Percentiles rank a stretch among this genome's conserved stretches.
Conservation (phyloP, 1,284 basidiomycete species). For the Papiliotrema nemorosa region DNA sequence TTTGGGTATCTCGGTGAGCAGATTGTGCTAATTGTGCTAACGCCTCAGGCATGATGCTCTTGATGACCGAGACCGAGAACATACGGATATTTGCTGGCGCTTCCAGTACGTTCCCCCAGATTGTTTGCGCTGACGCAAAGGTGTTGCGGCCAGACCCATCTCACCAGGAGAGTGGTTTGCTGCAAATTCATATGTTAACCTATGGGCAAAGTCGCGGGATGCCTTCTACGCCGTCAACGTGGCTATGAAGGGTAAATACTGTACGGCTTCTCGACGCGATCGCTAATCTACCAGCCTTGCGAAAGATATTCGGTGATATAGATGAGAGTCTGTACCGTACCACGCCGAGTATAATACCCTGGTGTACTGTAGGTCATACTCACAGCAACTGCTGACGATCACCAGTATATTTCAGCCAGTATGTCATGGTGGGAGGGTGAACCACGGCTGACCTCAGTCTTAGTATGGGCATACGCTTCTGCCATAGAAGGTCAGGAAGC, state of each 20-base stretch:
- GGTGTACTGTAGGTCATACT: constrained; percentile 11
- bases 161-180: constrained; percentile 24
- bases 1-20: constrained; percentile 21
- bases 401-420: constrained; percentile 16
- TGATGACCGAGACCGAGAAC: constrained; percentile 23
- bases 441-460: constrained; percentile 10
- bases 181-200: constrained; percentile 18
- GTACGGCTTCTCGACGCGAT: neutral
- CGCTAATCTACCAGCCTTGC: constrained; percentile 8
- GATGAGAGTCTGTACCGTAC: constrained; percentile 11
- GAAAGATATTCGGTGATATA: constrained; percentile 10
- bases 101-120: constrained; percentile 9
- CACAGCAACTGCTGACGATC: neutral
- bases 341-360: constrained; percentile 14
- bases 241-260: constrained; percentile 15
- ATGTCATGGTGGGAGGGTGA: neutral
- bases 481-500: constrained; percentile 18
- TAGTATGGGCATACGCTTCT: constrained; percentile 22
- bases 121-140: neutral
- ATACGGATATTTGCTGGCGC: constrained; percentile 27
- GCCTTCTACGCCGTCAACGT: constrained; percentile 15
- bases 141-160: constrained; percentile 17
- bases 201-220: constrained; percentile 22
- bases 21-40: neutral
- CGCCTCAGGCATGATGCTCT: constrained; percentile 11